Base-by-base conservation (phyloP, 2,329 filamentous ascomycete species). In the Aspergillus versicolor region DNA sequence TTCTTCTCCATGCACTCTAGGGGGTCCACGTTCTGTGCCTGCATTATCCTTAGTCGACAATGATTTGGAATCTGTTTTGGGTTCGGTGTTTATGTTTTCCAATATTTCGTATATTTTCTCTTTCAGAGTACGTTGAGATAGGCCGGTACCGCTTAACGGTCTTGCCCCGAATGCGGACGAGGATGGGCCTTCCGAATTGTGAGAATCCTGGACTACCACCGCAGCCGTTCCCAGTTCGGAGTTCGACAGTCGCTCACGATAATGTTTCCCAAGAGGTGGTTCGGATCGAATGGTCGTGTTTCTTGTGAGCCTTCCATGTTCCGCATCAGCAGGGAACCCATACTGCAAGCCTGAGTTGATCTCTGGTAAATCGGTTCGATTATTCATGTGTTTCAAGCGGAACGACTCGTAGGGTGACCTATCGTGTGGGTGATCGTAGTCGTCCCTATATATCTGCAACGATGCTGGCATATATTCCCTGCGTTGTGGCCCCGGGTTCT, bases 321-420 rank as follows among this genome's bases (percentile, higher is more conserved):
- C 15, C 11, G 8, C 13, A 9, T 54, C 55, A 12, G 50, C n/a
- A n/a, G 38, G 11, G 4, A 19, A 17, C 27, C 51, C 51, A 22
- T 34, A 52, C 15, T 38, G 50, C 40, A 57, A 45, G 43, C 55
- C 50, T 3, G 50, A 54, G 8, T 15, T 54, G n/a, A 57, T 54
- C 15, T 53, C 50, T 13, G 55, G 50, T 37, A 57, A 24, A 21
- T 54, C 55, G 12, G 55, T 45, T 30, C 50, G 50, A 44, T 54
- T 24, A 17, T 40, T 40, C 30, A 38, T 45, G 34, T 44, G 43
- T n/a, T 46, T 54, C 13, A 52, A 13, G 5, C 45, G 45, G 17
- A 50, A 50, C 6, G 50, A 15, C n/a, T 57, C 55, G 32, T 57
- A 57, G 24, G 55, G 55, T n/a, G 50, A 57, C 12, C 52, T 48